Conservation (phyloP, 805 yeast genomes). For the Candida schatavii region DNA sequence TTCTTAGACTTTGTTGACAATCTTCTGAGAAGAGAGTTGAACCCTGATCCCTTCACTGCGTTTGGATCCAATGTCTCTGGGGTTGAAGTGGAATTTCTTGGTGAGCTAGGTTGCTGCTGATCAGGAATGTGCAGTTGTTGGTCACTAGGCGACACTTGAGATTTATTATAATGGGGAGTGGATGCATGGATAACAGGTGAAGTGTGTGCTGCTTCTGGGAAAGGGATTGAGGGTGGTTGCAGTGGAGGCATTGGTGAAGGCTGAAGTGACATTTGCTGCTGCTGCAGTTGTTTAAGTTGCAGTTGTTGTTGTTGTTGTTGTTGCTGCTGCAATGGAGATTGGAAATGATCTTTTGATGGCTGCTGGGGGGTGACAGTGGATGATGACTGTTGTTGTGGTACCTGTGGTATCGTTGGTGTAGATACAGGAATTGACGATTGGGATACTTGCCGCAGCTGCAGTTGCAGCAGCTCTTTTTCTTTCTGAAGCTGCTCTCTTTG, state of each 20-base stretch:
- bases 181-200: slow-evolving; percentile 14
- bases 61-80: slow-evolving; percentile 34
- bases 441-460: slow-evolving; percentile 11
- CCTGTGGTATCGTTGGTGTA: background rate
- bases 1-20: slow-evolving; percentile 29
- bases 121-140: slow-evolving; percentile 16
- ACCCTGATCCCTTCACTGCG: slow-evolving; percentile 23
- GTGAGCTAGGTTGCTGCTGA: slow-evolving; percentile 28
- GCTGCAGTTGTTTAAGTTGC: slow-evolving; percentile 11
- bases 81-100: slow-evolving; percentile 16
- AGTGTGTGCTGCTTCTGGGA: slow-evolving; percentile 42
- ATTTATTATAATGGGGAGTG: slow-evolving; percentile 11
- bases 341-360: background rate
- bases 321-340: slow-evolving; percentile 16
- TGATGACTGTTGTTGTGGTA: background rate
- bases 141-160: slow-evolving; percentile 12
- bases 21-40: slow-evolving; percentile 36
- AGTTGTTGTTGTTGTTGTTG: slow-evolving; percentile 9
- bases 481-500: slow-evolving; percentile 22
- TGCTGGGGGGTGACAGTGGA: background rate
- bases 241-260: too few species aligned
- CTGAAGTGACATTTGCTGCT: slow-evolving; percentile 5
- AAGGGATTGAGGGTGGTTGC: slow-evolving; percentile 3
- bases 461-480: slow-evolving; percentile 11
- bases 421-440: slow-evolving; percentile 4